Evolutionary conservation across 75 land plant genomes (phyloP).

Genomic region (Chamaecyparis obtusa): DNA sequence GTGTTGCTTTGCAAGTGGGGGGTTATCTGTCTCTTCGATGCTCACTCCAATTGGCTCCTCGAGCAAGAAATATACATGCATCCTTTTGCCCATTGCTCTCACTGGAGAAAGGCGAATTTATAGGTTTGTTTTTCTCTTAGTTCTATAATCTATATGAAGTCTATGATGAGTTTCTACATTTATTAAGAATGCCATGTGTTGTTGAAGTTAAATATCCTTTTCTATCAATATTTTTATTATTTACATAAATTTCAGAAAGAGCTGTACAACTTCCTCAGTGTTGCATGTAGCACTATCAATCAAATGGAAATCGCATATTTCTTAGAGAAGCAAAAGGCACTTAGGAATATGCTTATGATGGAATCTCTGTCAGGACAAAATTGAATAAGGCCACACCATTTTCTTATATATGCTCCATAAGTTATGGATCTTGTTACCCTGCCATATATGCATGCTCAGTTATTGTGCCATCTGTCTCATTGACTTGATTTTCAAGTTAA

Average conservation of each 20-base stretch:
- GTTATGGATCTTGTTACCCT: neutral
- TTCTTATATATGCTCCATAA: neutral
- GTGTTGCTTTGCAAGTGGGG: constrained; percentile 81
- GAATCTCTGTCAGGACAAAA: neutral
- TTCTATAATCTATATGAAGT: neutral
- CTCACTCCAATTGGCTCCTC: constrained; percentile 77
- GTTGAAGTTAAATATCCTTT: neutral
- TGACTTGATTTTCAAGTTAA: neutral
- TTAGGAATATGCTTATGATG: neutral
- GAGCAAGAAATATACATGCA: constrained; percentile 74
- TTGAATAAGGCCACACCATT: neutral
- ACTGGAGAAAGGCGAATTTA: constrained; percentile 93
- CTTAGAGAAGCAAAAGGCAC: neutral
- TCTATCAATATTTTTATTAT: neutral
- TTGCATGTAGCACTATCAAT: neutral
- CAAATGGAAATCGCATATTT: neutral
- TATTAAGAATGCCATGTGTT: neutral
- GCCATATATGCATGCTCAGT: neutral
- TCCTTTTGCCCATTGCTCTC: constrained; percentile 98
- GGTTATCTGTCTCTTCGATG: constrained; percentile 89
- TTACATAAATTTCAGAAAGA: neutral
- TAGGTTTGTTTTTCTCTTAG: constrained; percentile 47
- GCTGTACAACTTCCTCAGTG: neutral
- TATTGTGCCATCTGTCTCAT: neutral
- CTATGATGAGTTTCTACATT: neutral